A percentile compares a stretch with the other conserved stretches of the same genome.
These are phyloP conservation scores for Oxytropis ochrocephala DNA, from an alignment of 306 rosid species.

Conservation along the genomic window DNA sequence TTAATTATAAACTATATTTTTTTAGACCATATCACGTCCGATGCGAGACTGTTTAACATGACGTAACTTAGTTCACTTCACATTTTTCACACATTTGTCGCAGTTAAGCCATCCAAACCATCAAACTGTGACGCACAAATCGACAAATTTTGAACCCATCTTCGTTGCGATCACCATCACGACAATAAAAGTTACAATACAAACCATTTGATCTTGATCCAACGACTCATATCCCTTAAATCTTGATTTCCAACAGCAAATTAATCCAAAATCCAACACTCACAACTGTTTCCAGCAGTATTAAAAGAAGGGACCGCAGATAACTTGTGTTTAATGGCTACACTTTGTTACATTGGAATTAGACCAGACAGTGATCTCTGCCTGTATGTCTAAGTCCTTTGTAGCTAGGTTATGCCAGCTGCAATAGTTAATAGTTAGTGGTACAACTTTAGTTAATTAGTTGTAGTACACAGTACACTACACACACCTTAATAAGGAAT, in stretches of 20 bases:
- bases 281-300: neutral
- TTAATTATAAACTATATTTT: no score
- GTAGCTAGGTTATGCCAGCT: conserved; percentile 14
- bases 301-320: conserved; percentile 24
- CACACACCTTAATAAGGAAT: neutral
- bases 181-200: no score
- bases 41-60: no score
- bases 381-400: neutral
- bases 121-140: no score
- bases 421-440: conserved; percentile 6
- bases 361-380: conserved; percentile 12
- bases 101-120: no score
- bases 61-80: no score
- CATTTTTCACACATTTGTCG: no score
- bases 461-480: no score
- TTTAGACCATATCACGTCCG: no score
- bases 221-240: neutral
- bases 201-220: neutral
- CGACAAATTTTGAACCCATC: no score
- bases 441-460: neutral
- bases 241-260: neutral
- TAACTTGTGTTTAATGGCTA: neutral
- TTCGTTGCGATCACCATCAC: no score
- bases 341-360: neutral
- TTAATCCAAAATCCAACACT: neutral